Evolutionary conservation across 345 rosid genomes (phyloP).

Genomic region (Pugionium cornutum): DNA sequence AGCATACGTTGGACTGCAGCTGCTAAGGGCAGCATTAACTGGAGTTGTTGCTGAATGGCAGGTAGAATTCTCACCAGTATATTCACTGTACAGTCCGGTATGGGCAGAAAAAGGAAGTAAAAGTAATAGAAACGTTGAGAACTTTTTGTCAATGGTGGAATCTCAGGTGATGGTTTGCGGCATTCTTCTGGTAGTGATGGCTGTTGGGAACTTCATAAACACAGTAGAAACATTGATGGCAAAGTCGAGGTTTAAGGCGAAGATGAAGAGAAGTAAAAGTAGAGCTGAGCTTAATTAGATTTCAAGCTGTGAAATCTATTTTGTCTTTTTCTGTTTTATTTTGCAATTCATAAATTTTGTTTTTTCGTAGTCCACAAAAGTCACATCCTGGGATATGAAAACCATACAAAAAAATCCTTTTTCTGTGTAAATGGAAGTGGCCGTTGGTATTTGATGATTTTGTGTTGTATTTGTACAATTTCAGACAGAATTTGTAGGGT

Average conservation of each 20-base stretch:
- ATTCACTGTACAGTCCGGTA: background rate
- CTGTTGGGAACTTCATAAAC: slow-evolving; percentile 84
- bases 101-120: background rate
- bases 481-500: slow-evolving; percentile 1
- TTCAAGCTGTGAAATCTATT: background rate
- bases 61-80: slow-evolving; percentile 44
- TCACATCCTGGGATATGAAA: slow-evolving; percentile 11
- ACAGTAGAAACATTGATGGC: slow-evolving; percentile 77
- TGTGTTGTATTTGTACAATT: slow-evolving; percentile 16
- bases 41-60: slow-evolving; percentile 91
- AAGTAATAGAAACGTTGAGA: slow-evolving; percentile 13
- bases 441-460: slow-evolving; percentile 18
- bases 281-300: slow-evolving; percentile 64
- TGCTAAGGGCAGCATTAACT: slow-evolving; percentile 74
- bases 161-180: slow-evolving; percentile 86
- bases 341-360: slow-evolving; percentile 4
- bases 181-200: slow-evolving; percentile 81
- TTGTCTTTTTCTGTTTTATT: background rate
- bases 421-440: slow-evolving; percentile 35
- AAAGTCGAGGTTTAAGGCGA: slow-evolving; percentile 92
- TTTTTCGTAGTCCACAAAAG: slow-evolving; percentile 16
- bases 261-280: slow-evolving; percentile 91
- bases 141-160: background rate
- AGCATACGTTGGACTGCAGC: slow-evolving; percentile 83
- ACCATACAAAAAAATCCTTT: background rate